A percentile compares a stretch with the other conserved stretches of the same genome.
Evolutionary conservation across 768 basidiomycete genomes (phyloP).

Genomic region (Rhizopogon salebrosus): DNA sequence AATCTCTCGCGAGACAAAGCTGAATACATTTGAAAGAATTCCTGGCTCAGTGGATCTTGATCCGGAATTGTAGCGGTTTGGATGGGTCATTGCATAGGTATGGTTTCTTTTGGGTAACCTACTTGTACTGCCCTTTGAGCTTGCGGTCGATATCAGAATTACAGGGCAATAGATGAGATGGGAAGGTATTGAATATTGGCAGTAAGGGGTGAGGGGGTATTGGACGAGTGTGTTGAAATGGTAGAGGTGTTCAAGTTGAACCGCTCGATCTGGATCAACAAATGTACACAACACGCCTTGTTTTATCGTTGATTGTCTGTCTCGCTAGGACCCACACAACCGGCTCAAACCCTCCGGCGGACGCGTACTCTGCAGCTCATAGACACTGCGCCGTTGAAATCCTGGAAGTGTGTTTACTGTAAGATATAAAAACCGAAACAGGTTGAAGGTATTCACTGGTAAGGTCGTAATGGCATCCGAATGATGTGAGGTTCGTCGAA

Average conservation of each 20-base stretch:
- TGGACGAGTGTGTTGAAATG: not conserved
- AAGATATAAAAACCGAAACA: too few species aligned
- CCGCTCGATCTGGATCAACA: conserved; percentile 5
- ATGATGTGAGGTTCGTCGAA: too few species aligned
- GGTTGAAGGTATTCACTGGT: too few species aligned
- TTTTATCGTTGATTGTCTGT: not conserved
- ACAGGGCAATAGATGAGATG: not conserved
- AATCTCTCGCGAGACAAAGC: conserved; percentile 66
- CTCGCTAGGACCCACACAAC: too few species aligned
- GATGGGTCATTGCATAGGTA: not conserved
- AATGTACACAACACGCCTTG: conserved; percentile 11
- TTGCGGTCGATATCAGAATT: not conserved
- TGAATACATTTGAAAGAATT: conserved; percentile 58
- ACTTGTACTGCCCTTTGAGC: not conserved
- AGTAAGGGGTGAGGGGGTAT: not conserved
- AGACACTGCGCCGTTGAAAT: too few species aligned
- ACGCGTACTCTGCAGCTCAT: too few species aligned
- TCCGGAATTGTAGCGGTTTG: not conserved
- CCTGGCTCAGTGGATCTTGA: conserved; percentile 20
- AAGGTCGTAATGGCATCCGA: too few species aligned
- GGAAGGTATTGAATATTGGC: conserved; percentile 7
- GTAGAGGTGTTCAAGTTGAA: not conserved
- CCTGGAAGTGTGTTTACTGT: too few species aligned
- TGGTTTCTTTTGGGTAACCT: too few species aligned
- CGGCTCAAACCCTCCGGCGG: too few species aligned